These are phyloP conservation scores for Selaginella tamariscina DNA, from an alignment of 75 land plant species.

Conservation along the genomic window DNA sequence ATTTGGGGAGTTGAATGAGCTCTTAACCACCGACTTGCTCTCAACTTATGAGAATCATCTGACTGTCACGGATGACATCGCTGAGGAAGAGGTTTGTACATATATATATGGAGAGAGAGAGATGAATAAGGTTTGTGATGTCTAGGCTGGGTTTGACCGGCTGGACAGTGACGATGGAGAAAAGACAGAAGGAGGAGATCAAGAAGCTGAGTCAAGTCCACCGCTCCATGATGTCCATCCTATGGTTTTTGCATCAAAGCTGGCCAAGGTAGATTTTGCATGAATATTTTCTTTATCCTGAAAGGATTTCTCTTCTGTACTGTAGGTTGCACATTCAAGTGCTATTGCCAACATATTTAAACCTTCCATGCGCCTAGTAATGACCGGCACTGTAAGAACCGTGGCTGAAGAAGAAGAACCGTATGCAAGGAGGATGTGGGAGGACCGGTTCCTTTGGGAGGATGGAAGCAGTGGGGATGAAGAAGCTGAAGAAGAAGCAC, in stretches of 20 bases:
- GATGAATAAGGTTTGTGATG: too few relatives aligned
- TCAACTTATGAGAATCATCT: slow-evolving; percentile 26
- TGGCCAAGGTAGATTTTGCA: slow-evolving; percentile 46
- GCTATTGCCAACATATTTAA: slow-evolving; percentile 31
- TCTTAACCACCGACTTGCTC: slow-evolving; percentile 38
- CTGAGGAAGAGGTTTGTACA: too few relatives aligned
- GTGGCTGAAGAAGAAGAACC: slow-evolving; percentile 49
- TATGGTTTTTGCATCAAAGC: slow-evolving; percentile 60
- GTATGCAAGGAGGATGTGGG: slow-evolving; percentile 33
- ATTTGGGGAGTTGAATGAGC: slow-evolving; percentile 50
- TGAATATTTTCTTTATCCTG: neutral
- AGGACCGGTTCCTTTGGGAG: slow-evolving; percentile 18
- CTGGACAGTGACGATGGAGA: slow-evolving; percentile 23
- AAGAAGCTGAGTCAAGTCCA: slow-evolving; percentile 33
- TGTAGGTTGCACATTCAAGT: neutral
- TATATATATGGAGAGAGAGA: too few relatives aligned
- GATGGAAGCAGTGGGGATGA: slow-evolving; percentile 15
- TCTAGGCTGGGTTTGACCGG: slow-evolving; percentile 38
- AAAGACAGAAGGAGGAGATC: slow-evolving; percentile 27
- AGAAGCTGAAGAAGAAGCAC: neutral
- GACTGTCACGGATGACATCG: too few relatives aligned
- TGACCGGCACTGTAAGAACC: slow-evolving; percentile 58
- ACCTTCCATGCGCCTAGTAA: slow-evolving; percentile 47
- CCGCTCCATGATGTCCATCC: slow-evolving; percentile 70
- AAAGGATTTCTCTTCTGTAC: too few relatives aligned